These are phyloP conservation scores for Sanghuangporus weigelae DNA, from an alignment of 1,284 basidiomycete species.

Conservation along the genomic window DNA sequence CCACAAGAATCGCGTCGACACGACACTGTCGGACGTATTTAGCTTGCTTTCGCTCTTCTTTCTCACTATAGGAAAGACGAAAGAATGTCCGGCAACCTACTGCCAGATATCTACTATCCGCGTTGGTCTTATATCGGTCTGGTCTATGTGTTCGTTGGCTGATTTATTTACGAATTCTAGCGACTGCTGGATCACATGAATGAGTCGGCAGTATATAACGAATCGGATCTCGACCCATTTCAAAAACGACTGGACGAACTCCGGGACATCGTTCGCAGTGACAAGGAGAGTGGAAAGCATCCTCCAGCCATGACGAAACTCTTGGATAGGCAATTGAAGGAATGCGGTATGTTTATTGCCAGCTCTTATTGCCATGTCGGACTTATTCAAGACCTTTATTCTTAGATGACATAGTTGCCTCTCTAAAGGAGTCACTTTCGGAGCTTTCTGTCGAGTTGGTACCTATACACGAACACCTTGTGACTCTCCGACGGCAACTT, in stretches of 20 bases:
- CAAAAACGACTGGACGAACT: constrained; percentile 74
- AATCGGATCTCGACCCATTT: constrained; percentile 83
- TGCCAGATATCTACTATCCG: constrained; percentile 92
- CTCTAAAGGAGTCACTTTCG: constrained; percentile 78
- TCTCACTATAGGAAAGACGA: constrained; percentile 89
- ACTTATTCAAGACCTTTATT: constrained; percentile 7
- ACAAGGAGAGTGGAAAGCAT: constrained; percentile 79
- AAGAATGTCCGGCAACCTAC: constrained; percentile 89
- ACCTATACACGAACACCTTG: constrained; percentile 86
- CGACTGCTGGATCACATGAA: constrained; percentile 93
- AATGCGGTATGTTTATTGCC: constrained; percentile 66
- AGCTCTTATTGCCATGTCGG: constrained; percentile 7
- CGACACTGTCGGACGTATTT: constrained; percentile 90
- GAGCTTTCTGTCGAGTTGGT: constrained; percentile 84
- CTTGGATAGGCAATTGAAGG: constrained; percentile 86
- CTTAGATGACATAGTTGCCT: constrained; percentile 70
- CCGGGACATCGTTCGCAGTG: constrained; percentile 77
- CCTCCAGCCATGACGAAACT: constrained; percentile 86
- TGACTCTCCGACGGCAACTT: constrained; percentile 85
- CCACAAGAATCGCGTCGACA: constrained; percentile 87
- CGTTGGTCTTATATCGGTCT: constrained; percentile 47
- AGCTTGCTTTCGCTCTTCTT: constrained; percentile 88
- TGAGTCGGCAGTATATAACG: constrained; percentile 90
- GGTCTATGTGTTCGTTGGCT: constrained; percentile 1
- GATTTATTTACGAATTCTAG: constrained; percentile 35